Percentiles rank a stretch among this genome's conserved stretches.
Conservation (phyloP, 169 alveolate genomes). For the Plasmodium inui region DNA sequence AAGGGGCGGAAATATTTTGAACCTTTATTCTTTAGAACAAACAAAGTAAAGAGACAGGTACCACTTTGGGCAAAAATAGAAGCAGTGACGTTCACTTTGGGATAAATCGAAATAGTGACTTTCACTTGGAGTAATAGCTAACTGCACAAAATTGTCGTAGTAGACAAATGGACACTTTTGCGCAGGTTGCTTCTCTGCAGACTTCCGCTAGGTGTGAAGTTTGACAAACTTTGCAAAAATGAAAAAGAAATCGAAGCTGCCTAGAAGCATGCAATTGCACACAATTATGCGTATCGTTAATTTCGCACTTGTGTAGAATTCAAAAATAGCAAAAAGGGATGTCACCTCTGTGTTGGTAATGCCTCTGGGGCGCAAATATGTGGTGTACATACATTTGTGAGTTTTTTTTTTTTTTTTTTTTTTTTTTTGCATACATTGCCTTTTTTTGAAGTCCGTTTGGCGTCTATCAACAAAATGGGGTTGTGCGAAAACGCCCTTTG, state of each 20-base stretch:
- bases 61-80: slow-evolving; percentile 3
- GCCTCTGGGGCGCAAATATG: not conserved
- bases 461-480: not conserved
- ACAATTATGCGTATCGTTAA: not conserved
- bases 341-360: not conserved
- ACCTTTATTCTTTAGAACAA: not conserved
- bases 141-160: not conserved
- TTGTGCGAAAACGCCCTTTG: not conserved
- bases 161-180: not conserved
- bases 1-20: not conserved
- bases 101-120: not conserved
- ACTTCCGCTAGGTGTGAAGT: not conserved
- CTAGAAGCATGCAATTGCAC: not conserved
- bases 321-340: not conserved
- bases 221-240: not conserved
- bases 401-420: not conserved
- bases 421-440: not conserved
- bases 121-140: not conserved
- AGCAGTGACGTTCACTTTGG: not conserved
- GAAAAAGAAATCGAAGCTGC: not conserved
- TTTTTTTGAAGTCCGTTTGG: not conserved
- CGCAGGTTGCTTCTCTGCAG: not conserved
- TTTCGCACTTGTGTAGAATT: not conserved
- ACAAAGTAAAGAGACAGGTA: not conserved
- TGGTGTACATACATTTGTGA: not conserved